Percentiles rank a stretch among this genome's conserved stretches.
Conservation (phyloP, 768 basidiomycete genomes). For the Serendipita sp. region DNA sequence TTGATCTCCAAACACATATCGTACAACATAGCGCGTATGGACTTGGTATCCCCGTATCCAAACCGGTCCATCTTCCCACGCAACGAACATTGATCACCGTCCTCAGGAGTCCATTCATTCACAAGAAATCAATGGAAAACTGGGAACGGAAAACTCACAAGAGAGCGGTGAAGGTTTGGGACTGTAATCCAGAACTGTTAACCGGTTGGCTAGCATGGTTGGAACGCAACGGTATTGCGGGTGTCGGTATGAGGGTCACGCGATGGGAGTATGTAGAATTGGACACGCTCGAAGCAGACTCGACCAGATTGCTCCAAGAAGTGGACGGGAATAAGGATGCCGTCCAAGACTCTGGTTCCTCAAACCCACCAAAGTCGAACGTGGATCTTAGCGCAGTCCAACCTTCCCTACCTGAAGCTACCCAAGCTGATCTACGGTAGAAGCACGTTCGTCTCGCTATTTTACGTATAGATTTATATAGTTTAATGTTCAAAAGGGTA, state of each 20-base stretch:
- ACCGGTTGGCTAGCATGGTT: slow-evolving; percentile 70
- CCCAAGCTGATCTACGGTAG: no score
- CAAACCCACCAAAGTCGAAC: no score
- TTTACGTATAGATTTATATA: no score
- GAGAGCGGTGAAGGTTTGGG: slow-evolving; percentile 78
- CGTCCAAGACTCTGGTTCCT: no score
- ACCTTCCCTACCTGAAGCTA: no score
- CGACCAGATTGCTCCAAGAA: background rate
- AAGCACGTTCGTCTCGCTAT: no score
- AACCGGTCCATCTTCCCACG: slow-evolving; percentile 48
- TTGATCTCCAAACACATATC: slow-evolving; percentile 73
- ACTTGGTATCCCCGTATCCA: slow-evolving; percentile 62
- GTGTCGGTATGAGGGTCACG: slow-evolving; percentile 74
- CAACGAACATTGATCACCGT: slow-evolving; percentile 76
- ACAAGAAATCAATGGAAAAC: slow-evolving; percentile 93
- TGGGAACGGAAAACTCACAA: slow-evolving; percentile 76
- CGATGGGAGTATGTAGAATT: slow-evolving; percentile 38
- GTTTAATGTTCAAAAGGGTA: no score
- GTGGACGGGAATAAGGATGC: no score
- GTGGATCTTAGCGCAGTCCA: no score
- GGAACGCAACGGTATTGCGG: slow-evolving; percentile 53
- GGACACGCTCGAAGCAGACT: background rate
- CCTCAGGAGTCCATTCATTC: slow-evolving; percentile 64
- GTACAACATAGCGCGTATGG: slow-evolving; percentile 70
- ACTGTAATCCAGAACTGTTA: slow-evolving; percentile 63